Evolutionary conservation across 176 grass and related monocot genomes (phyloP).

Genomic region (Thinopyrum elongatum): DNA sequence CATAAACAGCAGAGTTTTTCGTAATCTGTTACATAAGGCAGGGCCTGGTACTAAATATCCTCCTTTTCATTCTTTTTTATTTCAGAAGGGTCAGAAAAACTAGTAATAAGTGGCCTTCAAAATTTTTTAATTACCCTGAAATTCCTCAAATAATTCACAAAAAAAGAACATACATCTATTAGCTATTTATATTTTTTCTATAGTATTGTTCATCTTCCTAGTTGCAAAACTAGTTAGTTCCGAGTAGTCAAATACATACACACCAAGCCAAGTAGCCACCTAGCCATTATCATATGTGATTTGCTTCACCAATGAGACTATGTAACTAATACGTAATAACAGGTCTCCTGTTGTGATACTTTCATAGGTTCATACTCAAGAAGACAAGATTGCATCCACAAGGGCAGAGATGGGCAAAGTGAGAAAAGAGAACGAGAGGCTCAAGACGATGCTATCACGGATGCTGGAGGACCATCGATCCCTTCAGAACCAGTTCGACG

Average conservation of each 20-base stretch:
- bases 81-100: too few relatives aligned
- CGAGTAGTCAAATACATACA: neutral
- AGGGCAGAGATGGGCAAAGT: constrained; percentile 71
- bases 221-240: neutral
- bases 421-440: constrained; percentile 77
- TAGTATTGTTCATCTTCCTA: too few relatives aligned
- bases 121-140: neutral
- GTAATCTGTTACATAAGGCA: neutral
- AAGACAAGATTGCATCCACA: constrained; percentile 58
- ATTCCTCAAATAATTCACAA: too few relatives aligned
- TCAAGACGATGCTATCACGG: constrained; percentile 53
- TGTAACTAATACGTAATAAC: neutral
- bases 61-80: too few relatives aligned
- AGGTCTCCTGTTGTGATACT: neutral
- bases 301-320: neutral
- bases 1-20: neutral
- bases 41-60: neutral
- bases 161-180: too few relatives aligned
- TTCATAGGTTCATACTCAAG: constrained; percentile 22
- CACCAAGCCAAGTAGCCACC: neutral
- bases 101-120: too few relatives aligned
- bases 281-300: constrained; percentile 44
- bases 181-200: too few relatives aligned
- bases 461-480: constrained; percentile 60
- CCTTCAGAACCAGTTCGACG: constrained; percentile 51